Percentiles rank a stretch among this genome's conserved stretches.
Evolutionary conservation across 805 yeast species (phyloP).

Genomic region (Phaffomyces thermotolerans): DNA sequence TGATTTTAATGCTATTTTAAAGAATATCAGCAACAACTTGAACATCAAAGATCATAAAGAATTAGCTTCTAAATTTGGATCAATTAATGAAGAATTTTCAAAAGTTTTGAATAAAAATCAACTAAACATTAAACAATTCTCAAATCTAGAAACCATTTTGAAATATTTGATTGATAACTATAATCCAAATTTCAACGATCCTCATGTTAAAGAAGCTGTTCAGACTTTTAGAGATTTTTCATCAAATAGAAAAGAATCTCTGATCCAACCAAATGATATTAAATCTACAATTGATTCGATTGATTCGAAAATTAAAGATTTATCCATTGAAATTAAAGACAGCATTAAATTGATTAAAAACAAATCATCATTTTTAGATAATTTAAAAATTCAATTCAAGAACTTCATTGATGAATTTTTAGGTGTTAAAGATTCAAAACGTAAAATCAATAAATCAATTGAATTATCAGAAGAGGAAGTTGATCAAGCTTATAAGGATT

Average conservation of each 20-base stretch:
- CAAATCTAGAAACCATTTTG: conserved; percentile 37
- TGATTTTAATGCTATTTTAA: not conserved
- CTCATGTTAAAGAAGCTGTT: conserved; percentile 59
- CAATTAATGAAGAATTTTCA: conserved; percentile 4
- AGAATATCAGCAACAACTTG: not conserved
- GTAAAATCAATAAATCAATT: conserved; percentile 9
- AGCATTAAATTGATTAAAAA: not conserved
- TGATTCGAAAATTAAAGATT: conserved; percentile 8
- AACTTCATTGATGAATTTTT: not conserved
- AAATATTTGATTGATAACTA: conserved; percentile 42
- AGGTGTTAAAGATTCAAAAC: no score
- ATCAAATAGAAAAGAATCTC: conserved; percentile 2
- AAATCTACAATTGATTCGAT: not conserved
- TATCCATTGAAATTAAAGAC: not conserved
- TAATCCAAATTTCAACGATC: conserved; percentile 73
- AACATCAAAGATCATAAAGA: not conserved
- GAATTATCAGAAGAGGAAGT: conserved; percentile 5
- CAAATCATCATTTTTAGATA: not conserved
- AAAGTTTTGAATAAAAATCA: conserved; percentile 10
- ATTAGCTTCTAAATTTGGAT: not conserved
- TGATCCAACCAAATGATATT: not conserved
- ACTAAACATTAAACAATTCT: conserved; percentile 16
- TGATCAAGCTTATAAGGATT: conserved; percentile 8
- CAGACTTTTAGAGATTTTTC: conserved; percentile 41
- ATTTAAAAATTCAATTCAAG: not conserved